Evolutionary conservation across 495 filamentous ascomycete species (phyloP).

Genomic region (Hypoxylon lenormandii): DNA sequence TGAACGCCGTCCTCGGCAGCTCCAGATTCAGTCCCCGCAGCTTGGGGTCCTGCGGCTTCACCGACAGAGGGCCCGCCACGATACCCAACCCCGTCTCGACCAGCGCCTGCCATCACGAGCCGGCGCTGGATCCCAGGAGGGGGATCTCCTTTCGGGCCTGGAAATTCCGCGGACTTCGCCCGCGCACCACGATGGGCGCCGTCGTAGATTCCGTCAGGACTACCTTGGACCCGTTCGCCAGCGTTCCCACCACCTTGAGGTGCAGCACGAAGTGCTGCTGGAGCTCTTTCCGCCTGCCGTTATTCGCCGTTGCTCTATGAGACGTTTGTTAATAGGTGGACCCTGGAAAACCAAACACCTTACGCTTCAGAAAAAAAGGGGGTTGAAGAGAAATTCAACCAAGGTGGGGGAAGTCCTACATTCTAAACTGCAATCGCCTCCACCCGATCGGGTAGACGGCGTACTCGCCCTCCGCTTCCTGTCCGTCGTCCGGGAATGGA

Average conservation of each 20-base stretch:
- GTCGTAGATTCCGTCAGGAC: slow-evolving; percentile 78
- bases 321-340: slow-evolving; percentile 36
- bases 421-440: slow-evolving; percentile 89
- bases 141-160: slow-evolving; percentile 81
- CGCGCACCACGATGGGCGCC: slow-evolving; percentile 80
- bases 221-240: slow-evolving; percentile 75
- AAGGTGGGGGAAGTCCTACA: slow-evolving; percentile 61
- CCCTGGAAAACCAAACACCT: slow-evolving; percentile 3
- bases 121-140: slow-evolving; percentile 75
- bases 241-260: slow-evolving; percentile 76
- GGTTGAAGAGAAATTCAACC: neutral
- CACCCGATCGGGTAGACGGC: slow-evolving; percentile 90
- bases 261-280: slow-evolving; percentile 85
- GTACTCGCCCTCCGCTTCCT: slow-evolving; percentile 71
- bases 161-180: slow-evolving; percentile 82
- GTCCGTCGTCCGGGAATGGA: slow-evolving; percentile 77
- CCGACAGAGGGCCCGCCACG: slow-evolving; percentile 60
- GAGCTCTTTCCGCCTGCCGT: slow-evolving; percentile 80
- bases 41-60: slow-evolving; percentile 64
- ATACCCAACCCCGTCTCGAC: slow-evolving; percentile 63
- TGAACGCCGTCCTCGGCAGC: slow-evolving; percentile 64
- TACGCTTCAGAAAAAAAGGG: neutral
- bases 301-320: slow-evolving; percentile 70
- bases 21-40: slow-evolving; percentile 61
- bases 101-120: slow-evolving; percentile 69